phyloP scores from a whole-genome alignment of 495 filamentous ascomycete species.

The Penicillium soppii region DNA sequence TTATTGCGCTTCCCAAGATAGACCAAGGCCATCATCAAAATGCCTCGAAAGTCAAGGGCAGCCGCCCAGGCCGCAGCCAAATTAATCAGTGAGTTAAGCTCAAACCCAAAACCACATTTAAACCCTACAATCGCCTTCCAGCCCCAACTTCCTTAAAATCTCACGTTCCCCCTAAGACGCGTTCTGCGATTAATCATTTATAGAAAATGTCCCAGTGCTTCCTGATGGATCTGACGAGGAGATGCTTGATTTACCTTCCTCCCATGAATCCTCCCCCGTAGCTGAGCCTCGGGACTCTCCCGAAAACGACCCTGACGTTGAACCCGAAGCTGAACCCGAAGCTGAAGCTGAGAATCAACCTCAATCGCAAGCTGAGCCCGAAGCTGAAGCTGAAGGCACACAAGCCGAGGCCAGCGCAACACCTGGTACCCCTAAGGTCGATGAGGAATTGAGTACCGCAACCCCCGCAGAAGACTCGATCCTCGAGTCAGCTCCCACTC shows the following conservation, averaged over 20 bases:
- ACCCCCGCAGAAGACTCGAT: constrained; percentile 43
- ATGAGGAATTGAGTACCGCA: constrained; percentile 31
- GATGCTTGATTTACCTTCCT: constrained; percentile 42
- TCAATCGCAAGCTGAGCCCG: constrained; percentile 27
- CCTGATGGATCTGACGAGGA: constrained; percentile 51
- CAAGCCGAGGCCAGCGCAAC: constrained; percentile 21
- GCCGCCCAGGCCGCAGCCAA: constrained; percentile 52
- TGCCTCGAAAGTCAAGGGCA: constrained; percentile 49
- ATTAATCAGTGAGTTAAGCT: constrained; percentile 39
- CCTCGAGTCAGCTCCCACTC: constrained; percentile 28
- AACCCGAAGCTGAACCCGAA: constrained; percentile 23
- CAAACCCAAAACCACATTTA: neutral
- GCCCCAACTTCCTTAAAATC: neutral
- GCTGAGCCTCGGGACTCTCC: constrained; percentile 30
- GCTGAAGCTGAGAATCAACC: constrained; percentile 1
- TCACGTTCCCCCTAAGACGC: constrained; percentile 12
- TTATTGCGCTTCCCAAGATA: constrained; percentile 16
- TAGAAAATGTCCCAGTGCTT: constrained; percentile 46
- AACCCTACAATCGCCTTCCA: neutral
- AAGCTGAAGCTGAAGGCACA: constrained; percentile 29
- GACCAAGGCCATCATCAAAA: constrained; percentile 18
- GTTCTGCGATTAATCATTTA: constrained; percentile 20
- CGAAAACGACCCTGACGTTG: constrained; percentile 27
- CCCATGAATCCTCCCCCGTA: constrained; percentile 36
- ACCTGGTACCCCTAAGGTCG: constrained; percentile 22